Evolutionary conservation across 257 asterid genomes (phyloP).

Genomic region (Przewalskia tangutica): DNA sequence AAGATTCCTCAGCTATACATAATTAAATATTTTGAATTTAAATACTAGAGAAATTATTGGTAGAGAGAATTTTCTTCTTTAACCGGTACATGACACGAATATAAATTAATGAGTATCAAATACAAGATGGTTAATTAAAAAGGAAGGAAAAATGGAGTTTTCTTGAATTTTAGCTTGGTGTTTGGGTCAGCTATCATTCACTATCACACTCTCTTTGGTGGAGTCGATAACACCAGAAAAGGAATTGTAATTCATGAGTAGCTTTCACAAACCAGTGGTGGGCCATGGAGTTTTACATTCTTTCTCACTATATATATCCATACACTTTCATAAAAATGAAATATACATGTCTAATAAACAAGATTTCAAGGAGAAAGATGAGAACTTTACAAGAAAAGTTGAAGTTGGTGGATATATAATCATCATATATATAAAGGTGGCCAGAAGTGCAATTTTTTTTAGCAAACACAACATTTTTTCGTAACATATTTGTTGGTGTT

Average conservation of each 20-base stretch:
- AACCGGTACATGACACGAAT: not conserved
- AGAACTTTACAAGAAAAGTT: conserved; percentile 8
- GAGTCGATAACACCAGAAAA: conserved; percentile 38
- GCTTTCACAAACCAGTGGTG: conserved; percentile 61
- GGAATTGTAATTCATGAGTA: conserved; percentile 48
- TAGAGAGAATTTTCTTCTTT: not conserved
- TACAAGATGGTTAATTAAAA: not conserved
- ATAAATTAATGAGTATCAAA: accelerated
- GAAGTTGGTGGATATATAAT: conserved; percentile 18
- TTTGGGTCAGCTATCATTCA: conserved; percentile 46
- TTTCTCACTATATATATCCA: not conserved
- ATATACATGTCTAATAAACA: not conserved
- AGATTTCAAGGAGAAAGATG: not conserved
- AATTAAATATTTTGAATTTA: not conserved
- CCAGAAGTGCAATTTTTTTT: conserved; percentile 28
- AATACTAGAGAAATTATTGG: not conserved
- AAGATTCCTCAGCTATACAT: not conserved
- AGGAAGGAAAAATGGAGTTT: not conserved
- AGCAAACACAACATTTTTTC: not conserved
- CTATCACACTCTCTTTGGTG: conserved; percentile 30
- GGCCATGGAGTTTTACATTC: conserved; percentile 23
- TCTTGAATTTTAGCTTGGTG: not conserved
- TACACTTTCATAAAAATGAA: not conserved
- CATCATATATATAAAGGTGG: conserved; percentile 62
- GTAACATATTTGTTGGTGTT: not conserved